Base-by-base conservation (phyloP, 129 eudicot species). In the Flaveria bidentis region DNA sequence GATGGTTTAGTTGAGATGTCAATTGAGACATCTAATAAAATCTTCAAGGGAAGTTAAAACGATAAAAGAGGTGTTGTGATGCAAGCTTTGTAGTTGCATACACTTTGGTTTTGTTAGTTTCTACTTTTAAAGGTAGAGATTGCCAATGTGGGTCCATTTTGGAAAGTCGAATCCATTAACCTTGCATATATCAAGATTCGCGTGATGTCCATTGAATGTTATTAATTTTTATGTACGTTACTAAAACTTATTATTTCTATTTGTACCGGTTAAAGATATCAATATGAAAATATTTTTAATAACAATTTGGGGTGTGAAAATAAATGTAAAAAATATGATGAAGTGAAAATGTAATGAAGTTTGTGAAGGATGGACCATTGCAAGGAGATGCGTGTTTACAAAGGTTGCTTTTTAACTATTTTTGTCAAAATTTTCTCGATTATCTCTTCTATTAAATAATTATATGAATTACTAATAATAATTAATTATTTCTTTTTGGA, bases 151-250 rank as follows among this genome's bases (percentile, higher is more conserved):
- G 91, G 83, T 56, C 83, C 86, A 77, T 25, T 76, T 76, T 74
- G 74, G 84, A 84, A 87, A 87, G 91, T 74, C 82, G 72, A 73
- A 82, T 84, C 87, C 85, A 87, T 82, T 45, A 64, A 82, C 74
- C 28, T 70, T 76, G 78, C 65, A 74, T 74, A 76, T 71, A 78
- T 80, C 76, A 73, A 72, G 83, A 84, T 83, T 75, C 82, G 83
- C 58, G 71, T 84, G 85, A 83, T 76, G 84, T 39, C 47, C 49
- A 65, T 66, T 66, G 53, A 58, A 44, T 69, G 52, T 36, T 76
- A 11, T 63, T 41, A 57, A 20, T 45, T 70, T 44, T 33, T 28
- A 47, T 18, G n/a, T 77, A 52, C 22, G 25, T 18, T 17, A 6
- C 18, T 17, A 55, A 1, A 25, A 6, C 17, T 55, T 8, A 2